Evolutionary conservation across 1,139 yeast genomes (phyloP), one percentile per base, ranked within the genome.

Genomic region (Candida neerlandica): DNA sequence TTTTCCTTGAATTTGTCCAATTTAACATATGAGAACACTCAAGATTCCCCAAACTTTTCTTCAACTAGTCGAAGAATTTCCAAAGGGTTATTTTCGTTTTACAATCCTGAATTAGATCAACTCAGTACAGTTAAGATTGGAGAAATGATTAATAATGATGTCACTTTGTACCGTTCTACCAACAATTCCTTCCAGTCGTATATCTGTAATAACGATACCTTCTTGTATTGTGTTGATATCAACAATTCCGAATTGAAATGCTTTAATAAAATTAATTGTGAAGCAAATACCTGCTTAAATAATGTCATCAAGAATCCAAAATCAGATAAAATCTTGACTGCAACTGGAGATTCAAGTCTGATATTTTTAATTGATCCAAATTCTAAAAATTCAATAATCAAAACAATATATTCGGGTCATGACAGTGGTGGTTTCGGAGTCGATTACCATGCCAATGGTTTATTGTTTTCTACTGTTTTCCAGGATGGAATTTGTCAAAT

Each of bases 351-450:
- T 57, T 66, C 74, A 7, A 62, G 72, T 5, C 59, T 68, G 43
- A 62, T 76, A 10, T 75, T 69, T 49, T 55, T 76, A 49, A 63
- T 73, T 37, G 80, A 75, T 51, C 73, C 75, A 3, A 58, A 61
- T 27, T 52, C 58, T 38, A 46, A 59, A 11, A 55, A 58, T 26
- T 54, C 62, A 1, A 57, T 59, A 7, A 59, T 70, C 12, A 56
- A 62, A 19, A 60, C 66, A 3, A 59, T 87, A 37, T 74, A 76
- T 43, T 85, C 92, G 0, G 67, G 73, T 10, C 85, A 87, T 49
- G 96, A 88, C 56, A 81, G 86, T 48, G 97, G 97, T 3, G 97
- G 97, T 4, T 89, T 91, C 62, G 90, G 96, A 2, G 82, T 89
- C 0, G 81, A 87, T n/a, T 90, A 85, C 67, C 85, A 86, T 55